phyloP scores from a whole-genome alignment of 1,284 basidiomycete genomes.

The Boletellus deceptivus region DNA sequence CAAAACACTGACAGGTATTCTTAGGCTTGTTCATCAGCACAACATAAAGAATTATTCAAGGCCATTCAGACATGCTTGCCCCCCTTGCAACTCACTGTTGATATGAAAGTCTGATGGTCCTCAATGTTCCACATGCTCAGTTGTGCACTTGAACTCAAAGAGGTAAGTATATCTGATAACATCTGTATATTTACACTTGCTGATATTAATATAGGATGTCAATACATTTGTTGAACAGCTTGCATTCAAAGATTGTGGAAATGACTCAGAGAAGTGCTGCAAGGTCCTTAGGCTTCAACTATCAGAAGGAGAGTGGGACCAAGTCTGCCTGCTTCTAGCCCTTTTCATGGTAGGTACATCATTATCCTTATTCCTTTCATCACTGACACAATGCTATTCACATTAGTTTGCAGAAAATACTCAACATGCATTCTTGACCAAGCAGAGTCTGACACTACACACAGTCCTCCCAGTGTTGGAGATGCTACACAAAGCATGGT shows the following conservation, averaged over 20 bases:
- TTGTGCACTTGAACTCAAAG: not conserved
- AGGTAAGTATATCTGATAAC: not conserved
- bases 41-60: conserved; percentile 20
- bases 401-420: not conserved
- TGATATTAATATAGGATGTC: not conserved
- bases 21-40: conserved; percentile 22
- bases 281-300: not conserved
- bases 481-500: not conserved
- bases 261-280: no score
- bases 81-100: conserved; percentile 10
- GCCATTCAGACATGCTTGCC: conserved; percentile 15
- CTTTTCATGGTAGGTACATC: not conserved
- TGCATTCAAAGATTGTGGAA: no score
- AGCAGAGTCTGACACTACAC: not conserved
- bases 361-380: no score
- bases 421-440: not conserved
- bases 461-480: not conserved
- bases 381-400: not conserved
- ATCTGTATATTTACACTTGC: not conserved
- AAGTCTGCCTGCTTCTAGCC: not conserved
- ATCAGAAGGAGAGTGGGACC: not conserved
- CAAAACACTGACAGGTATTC: not conserved
- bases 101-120: conserved; percentile 30
- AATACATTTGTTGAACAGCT: not conserved
- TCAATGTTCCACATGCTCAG: not conserved